Base-by-base conservation (phyloP, 1,284 basidiomycete genomes). In the Singerocomus inundabilis region DNA sequence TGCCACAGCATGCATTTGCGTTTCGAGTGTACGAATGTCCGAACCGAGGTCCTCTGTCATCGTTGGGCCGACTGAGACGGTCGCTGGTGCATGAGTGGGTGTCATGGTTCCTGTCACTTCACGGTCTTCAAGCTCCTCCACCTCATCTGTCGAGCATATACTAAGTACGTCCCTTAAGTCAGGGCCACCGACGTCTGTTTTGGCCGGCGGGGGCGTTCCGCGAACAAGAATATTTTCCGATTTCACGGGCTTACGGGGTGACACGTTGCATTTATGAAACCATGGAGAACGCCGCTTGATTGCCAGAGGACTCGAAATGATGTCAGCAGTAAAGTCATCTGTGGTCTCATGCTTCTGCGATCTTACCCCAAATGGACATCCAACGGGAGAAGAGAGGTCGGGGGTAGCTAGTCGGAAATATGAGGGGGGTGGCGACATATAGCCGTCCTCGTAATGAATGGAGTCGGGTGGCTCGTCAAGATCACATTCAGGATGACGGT, bases 401-500 rank as follows among this genome's bases (percentile, higher is more conserved):
- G 81, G 77, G 10, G 77, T 76, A 50, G 78, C 77, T 57, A 66
- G 66, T 52, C 74, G 70, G 52, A 72, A 72, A 58, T 75, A 69
- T 43, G 80, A 81, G 49, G 77, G 71, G 13, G 79, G 72, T 16
- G 85, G 86, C 16, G 87, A 88, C 50, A 84, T 72, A 66, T 90
- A 90, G 32, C 88, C 87, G 57, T 87, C 86, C 62, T 90, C 88
- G 67, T 88, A 88, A 59, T 74, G 72, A 31, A 88, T 48, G 35
- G 48, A 32, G 37, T 57, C 60, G 11, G 53, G 54, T 46, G 49
- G 52, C 8, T 67, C 63, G 9, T 62, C 63, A 2, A 66, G 45
- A 45, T 58, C 34, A 25, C 62, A 57, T 18, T 67, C 69, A 30
- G 64, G 49, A 44, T 71, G 68, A 48, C 61, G 57, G 39, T 65